Evolutionary conservation across 164 flowering plant genomes (phyloP).

Genomic region (Stephania cephalantha): DNA sequence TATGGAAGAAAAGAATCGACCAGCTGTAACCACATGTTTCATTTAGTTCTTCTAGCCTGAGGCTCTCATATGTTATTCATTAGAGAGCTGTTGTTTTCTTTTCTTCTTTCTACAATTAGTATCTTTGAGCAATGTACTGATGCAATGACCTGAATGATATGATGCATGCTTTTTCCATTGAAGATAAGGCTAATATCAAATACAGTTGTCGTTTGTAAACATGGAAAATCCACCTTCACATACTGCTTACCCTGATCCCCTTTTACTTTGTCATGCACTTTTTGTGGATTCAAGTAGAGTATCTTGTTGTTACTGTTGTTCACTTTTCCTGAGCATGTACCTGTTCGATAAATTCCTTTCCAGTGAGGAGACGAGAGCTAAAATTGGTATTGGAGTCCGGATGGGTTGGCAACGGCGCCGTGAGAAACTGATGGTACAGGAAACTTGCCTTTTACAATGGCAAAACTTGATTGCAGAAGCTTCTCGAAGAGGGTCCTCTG

Average conservation of each 20-base stretch:
- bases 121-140: neutral
- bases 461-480: slow-evolving; percentile 79
- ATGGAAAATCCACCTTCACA: neutral
- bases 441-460: slow-evolving; percentile 73
- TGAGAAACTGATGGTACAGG: slow-evolving; percentile 54
- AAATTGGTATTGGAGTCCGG: slow-evolving; percentile 74
- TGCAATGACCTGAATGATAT: neutral
- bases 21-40: neutral
- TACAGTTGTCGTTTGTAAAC: neutral
- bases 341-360: slow-evolving; percentile 11
- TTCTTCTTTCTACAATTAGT: neutral
- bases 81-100: neutral
- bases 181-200: neutral
- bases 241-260: neutral
- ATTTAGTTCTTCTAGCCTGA: neutral
- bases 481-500: slow-evolving; percentile 56
- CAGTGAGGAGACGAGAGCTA: slow-evolving; percentile 72
- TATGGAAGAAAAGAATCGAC: neutral
- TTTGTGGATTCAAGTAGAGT: neutral
- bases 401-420: slow-evolving; percentile 74
- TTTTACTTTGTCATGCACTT: neutral
- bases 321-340: neutral
- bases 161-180: neutral
- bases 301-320: neutral
- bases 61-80: neutral